Conservation (phyloP, 371 early-diverging fungal genomes). For the Mortierella sp. region DNA sequence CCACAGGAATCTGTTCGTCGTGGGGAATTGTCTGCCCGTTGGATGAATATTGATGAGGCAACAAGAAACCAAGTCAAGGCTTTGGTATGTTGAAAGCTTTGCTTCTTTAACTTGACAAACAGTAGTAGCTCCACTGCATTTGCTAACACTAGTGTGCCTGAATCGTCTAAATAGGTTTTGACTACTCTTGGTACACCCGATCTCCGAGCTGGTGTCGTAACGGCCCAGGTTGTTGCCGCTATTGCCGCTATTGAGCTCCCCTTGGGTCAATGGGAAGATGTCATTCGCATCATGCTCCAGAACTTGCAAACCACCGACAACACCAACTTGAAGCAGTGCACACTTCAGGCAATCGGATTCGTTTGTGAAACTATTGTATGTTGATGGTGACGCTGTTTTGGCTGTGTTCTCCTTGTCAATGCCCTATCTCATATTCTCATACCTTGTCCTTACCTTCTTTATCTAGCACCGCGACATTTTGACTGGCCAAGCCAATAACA, state of each 20-base stretch:
- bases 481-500: constrained; percentile 80
- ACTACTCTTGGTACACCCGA: constrained; percentile 75
- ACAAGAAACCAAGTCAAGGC: constrained; percentile 62
- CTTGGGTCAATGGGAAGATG: constrained; percentile 82
- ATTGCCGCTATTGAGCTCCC: constrained; percentile 94
- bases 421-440: not conserved
- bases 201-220: constrained; percentile 72
- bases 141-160: no score
- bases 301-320: constrained; percentile 72
- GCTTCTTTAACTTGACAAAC: no score
- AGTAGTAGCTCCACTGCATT: no score
- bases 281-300: constrained; percentile 81
- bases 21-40: constrained; percentile 76
- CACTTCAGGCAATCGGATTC: constrained; percentile 90
- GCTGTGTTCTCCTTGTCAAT: no score
- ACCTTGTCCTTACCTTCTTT: not conserved
- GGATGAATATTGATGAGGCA: constrained; percentile 73
- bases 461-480: constrained; percentile 80
- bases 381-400: not conserved
- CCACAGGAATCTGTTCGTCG: constrained; percentile 72
- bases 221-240: constrained; percentile 88
- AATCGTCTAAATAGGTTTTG: constrained; percentile 64
- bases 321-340: constrained; percentile 74
- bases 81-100: constrained; percentile 19
- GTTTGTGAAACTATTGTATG: constrained; percentile 90